A percentile compares a stretch with the other conserved stretches of the same genome.
phyloP scores from a whole-genome alignment of 2,329 filamentous ascomycete genomes.

The Amphichorda felina region DNA sequence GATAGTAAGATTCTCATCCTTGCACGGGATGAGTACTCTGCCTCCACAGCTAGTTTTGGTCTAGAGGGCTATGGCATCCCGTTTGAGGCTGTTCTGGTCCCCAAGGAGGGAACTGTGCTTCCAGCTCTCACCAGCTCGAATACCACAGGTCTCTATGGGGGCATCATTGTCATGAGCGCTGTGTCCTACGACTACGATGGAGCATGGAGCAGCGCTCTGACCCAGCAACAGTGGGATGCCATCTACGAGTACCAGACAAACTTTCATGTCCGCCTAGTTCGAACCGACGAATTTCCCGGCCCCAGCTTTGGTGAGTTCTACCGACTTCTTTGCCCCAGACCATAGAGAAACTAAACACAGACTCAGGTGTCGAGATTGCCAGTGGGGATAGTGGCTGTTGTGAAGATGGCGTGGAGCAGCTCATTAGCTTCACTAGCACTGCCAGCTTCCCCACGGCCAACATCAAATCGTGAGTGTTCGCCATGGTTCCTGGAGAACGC shows the following conservation, averaged over 20 bases:
- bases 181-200: constrained; percentile 40
- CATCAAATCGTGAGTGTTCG: constrained; percentile 26
- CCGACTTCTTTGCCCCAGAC: not conserved
- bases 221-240: constrained; percentile 39
- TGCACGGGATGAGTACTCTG: constrained; percentile 36
- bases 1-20: constrained; percentile 42
- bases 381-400: constrained; percentile 30
- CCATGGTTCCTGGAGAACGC: not conserved
- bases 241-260: constrained; percentile 44
- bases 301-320: constrained; percentile 30
- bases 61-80: constrained; percentile 51
- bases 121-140: constrained; percentile 36
- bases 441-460: constrained; percentile 41
- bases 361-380: constrained; percentile 3
- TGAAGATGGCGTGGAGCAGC: constrained; percentile 32
- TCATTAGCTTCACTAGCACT: constrained; percentile 39
- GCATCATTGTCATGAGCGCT: constrained; percentile 41
- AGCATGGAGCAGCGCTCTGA: constrained; percentile 39
- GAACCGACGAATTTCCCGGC: constrained; percentile 43
- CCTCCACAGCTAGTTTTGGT: constrained; percentile 35
- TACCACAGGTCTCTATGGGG: constrained; percentile 43
- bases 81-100: constrained; percentile 41
- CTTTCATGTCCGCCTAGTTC: constrained; percentile 49
- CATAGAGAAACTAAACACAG: too few relatives aligned
- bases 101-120: constrained; percentile 34